Evolutionary conservation across 2,329 filamentous ascomycete genomes (phyloP).

Genomic region (Ophiognomonia clavigignenti-juglandacearum): DNA sequence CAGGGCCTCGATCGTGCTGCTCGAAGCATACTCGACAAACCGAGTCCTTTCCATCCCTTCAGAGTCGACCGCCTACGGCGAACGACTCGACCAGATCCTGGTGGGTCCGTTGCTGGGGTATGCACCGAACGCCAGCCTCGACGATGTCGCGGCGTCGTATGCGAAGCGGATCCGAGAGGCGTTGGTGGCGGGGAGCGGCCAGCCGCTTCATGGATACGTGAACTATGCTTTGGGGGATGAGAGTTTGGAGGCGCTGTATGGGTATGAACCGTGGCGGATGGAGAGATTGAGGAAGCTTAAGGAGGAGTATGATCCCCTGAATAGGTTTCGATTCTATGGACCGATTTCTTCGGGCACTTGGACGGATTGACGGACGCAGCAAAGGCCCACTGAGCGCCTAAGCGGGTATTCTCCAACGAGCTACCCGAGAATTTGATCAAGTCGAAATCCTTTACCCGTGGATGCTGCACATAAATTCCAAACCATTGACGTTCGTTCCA

Average conservation of each 20-base stretch:
- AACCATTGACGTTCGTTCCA: too few relatives aligned
- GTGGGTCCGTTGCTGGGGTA: not conserved
- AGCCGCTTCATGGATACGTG: slow-evolving; percentile 6
- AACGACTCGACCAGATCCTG: slow-evolving; percentile 6
- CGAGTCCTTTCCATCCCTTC: not conserved
- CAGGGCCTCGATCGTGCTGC: slow-evolving; percentile 3
- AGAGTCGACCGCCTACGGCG: slow-evolving; percentile 4
- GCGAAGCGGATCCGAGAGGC: not conserved
- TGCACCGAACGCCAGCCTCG: not conserved
- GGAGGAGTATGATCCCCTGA: slow-evolving; percentile 28
- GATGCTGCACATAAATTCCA: too few relatives aligned
- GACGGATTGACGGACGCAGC: not conserved
- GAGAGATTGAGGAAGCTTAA: slow-evolving; percentile 27
- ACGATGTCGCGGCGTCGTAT: not conserved
- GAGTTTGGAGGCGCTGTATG: slow-evolving; percentile 23
- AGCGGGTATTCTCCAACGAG: too few relatives aligned
- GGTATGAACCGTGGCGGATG: slow-evolving; percentile 27
- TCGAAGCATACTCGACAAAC: slow-evolving; percentile 2
- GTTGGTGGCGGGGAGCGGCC: not conserved
- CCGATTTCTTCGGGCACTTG: not conserved
- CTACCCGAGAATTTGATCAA: too few relatives aligned
- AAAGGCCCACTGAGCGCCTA: too few relatives aligned
- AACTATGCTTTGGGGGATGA: slow-evolving; percentile 12
- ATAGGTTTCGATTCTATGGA: not conserved
- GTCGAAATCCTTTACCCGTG: too few relatives aligned